A percentile compares a stretch with the other conserved stretches of the same genome.
Conservation (phyloP, 1,139 yeast genomes). For the Yamadazyma triangularis region DNA sequence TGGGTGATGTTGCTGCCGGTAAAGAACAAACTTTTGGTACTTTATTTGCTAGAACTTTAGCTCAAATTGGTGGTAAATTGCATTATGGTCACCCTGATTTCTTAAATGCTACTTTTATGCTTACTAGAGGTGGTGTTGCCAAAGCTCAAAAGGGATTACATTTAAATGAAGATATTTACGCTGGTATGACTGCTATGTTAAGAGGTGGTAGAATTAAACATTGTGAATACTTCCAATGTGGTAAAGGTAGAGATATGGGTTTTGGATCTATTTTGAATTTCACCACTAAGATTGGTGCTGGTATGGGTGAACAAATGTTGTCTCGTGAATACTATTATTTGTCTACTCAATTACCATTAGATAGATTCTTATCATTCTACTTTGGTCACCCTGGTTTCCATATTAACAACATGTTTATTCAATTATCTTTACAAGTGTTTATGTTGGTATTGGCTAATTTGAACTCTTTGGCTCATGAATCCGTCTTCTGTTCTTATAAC, state of each 20-base stretch:
- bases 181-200: conserved; percentile 96
- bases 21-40: conserved; percentile 99
- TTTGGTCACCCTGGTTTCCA: conserved; percentile 99
- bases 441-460: conserved; percentile 89
- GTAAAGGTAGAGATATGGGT: conserved; percentile 99
- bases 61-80: conserved; percentile 97
- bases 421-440: conserved; percentile 87
- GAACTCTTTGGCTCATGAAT: conserved; percentile 87
- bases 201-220: conserved; percentile 99
- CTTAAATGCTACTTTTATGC: conserved; percentile 89
- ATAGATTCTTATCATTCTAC: conserved; percentile 95
- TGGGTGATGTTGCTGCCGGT: conserved; percentile 99
- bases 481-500: conserved; percentile 81
- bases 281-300: conserved; percentile 99
- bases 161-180: conserved; percentile 98
- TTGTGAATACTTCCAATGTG: conserved; percentile 99
- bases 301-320: conserved; percentile 99
- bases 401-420: conserved; percentile 92
- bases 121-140: conserved; percentile 98
- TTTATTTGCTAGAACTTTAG: conserved; percentile 92
- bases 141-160: conserved; percentile 98
- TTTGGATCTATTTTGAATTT: conserved; percentile 97
- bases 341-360: conserved; percentile 96
- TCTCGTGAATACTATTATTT: conserved; percentile 97
- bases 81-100: conserved; percentile 99